Evolutionary conservation across 331 rosid genomes (phyloP), one percentile per base, ranked within the genome.

Genomic region (Arachis monticola): DNA sequence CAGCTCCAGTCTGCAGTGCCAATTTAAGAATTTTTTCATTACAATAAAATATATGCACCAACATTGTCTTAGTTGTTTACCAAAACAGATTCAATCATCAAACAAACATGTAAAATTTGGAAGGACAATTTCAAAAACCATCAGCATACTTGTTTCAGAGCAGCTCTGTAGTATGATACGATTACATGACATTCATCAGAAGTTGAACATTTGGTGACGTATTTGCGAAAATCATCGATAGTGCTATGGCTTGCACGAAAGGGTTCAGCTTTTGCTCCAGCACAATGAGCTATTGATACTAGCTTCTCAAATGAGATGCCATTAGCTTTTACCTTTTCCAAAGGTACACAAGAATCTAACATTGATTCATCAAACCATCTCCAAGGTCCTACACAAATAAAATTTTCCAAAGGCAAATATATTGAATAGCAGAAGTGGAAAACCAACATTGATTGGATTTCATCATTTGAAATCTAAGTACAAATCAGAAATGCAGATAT

Each of bases 361-460:
- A 94, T 94, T 48, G 97, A 85, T 67, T 94, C 99, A 87, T 94
- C 99, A 70, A 90, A 92, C 99, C 99, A 94, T 84, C 97, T 94
- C 99, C 99, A 92, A 73, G 99, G 96, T 51, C 99, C 97, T 94
- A 72, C 10, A 69, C 12, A 53, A 10, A 59, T n/a, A 76, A 72
- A 35, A 35, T 35, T 35, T 35, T 35, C 38, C 38, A 35, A 35
- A 35, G 38, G 38, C 38, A 35, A 35, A 35, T 35, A 35, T 4
- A 35, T 35, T 35, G 38, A 35, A 2, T 35, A 35, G 2, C 38
- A 35, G 38, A 35, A 35, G 2, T 35, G 1, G 38, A 35, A 35
- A 35, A 35, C 38, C 2, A 35, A 4, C 1, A 35, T 35, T 35
- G 2, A 35, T 35, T 35, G 38, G 38, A 35, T 35, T 35, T 35